Evolutionary conservation across 345 rosid species (phyloP), one percentile per base, ranked within the genome.

Genomic region (Draba incana): DNA sequence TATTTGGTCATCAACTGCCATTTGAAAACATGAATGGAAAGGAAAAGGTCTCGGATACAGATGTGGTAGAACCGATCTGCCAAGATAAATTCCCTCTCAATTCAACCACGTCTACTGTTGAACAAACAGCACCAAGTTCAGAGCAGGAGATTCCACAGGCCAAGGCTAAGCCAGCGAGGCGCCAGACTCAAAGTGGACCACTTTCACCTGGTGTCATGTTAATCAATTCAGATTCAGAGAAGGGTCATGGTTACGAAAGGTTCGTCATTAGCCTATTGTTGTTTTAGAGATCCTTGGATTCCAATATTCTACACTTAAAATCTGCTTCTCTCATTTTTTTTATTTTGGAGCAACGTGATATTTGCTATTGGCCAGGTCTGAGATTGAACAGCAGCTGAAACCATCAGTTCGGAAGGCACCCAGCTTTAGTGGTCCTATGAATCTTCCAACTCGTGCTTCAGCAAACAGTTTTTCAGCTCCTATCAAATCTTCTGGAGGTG

Each of bases 391-490:
- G 48, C 86, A 69, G 68, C 75, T 79, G 56, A 57, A 54, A 50
- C 28, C 84, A 67, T 86, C 79, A 70, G 78, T 74, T 76, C 87
- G 87, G 47, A 85, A 75, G 68, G 86, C 80, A 60, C 98, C 98
- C n/a, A 92, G 90, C 82, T 88, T 92, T 74, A 95, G 99, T 52
- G 99, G 99, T 73, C 99, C 98, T 23, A 60, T 92, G 76, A 86
- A 81, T 89, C 99, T 95, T 77, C 92, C 99, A 59, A 95, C 80
- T 60, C 84, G 96, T 67, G 99, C 99, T 75, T 95, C 99, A 10
- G 98, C 99, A 15, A 95, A 95, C 78, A 95, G 99, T 61, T 80
- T 92, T 61, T 95, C 99, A 62, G 99, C 98, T 81, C 99, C 99
- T 31, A 92, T 85, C 49, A 95, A 92, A 81, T 86, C 96, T 69